phyloP scores from a whole-genome alignment of 495 filamentous ascomycete species.

The Rhizodiscina lignyota region DNA sequence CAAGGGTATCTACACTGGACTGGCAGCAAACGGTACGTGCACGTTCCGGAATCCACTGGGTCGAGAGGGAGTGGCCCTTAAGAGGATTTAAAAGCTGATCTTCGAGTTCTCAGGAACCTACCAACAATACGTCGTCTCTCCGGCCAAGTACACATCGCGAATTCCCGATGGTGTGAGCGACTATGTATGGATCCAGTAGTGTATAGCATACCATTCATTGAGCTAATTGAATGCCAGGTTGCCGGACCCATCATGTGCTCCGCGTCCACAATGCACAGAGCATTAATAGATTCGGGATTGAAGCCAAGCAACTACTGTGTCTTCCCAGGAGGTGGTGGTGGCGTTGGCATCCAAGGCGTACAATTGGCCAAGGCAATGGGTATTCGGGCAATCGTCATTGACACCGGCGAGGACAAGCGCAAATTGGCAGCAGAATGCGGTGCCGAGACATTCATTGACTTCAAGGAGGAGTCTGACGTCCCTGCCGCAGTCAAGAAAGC shows the following conservation, averaged over 20 bases:
- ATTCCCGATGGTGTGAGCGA: slow-evolving; percentile 28
- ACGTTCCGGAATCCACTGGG: neutral
- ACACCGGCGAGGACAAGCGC: slow-evolving; percentile 13
- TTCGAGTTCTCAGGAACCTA: slow-evolving; percentile 15
- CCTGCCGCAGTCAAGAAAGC: slow-evolving; percentile 9
- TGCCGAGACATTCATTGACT: slow-evolving; percentile 16
- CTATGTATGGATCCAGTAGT: no score
- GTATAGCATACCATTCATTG: no score
- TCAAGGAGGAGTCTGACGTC: slow-evolving; percentile 8
- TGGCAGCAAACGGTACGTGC: slow-evolving; percentile 10
- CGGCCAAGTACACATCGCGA: slow-evolving; percentile 25
- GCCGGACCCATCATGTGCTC: slow-evolving; percentile 32
- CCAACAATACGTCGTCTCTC: slow-evolving; percentile 23
- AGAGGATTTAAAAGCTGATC: neutral
- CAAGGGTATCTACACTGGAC: slow-evolving; percentile 18
- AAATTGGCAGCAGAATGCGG: slow-evolving; percentile 12
- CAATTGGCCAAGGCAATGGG: slow-evolving; percentile 23
- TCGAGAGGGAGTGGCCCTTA: neutral
- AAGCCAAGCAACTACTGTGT: slow-evolving; percentile 26
- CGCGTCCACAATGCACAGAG: slow-evolving; percentile 25
- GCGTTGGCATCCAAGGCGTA: slow-evolving; percentile 25
- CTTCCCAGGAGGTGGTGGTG: slow-evolving; percentile 27
- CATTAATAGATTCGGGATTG: slow-evolving; percentile 21
- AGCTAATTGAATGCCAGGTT: no score
- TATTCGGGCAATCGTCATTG: slow-evolving; percentile 12